Evolutionary conservation across 345 rosid species (phyloP).

Genomic region (Laguncularia racemosa): DNA sequence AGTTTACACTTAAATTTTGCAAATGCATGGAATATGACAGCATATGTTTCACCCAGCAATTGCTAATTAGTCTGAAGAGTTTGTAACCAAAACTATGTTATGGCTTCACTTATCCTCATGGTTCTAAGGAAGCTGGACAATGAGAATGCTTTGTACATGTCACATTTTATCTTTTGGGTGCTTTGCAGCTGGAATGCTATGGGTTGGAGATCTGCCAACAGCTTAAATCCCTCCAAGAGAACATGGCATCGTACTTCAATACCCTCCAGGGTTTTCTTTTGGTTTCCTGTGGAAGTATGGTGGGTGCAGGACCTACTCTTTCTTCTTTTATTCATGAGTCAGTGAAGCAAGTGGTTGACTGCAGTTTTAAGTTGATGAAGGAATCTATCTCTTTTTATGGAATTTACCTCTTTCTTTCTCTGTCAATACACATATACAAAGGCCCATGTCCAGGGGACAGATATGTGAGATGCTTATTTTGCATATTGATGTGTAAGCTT

Average conservation of each 20-base stretch:
- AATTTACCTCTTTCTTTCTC: conserved; percentile 13
- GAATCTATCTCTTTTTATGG: conserved; percentile 62
- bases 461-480: neutral
- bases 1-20: too few species aligned
- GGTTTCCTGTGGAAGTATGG: conserved; percentile 67
- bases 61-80: too few species aligned
- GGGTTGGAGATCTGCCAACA: conserved; percentile 67
- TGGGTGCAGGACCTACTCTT: conserved; percentile 89
- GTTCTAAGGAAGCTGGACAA: too few species aligned
- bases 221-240: conserved; percentile 64
- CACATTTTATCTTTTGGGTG: conserved; percentile 5
- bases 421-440: neutral
- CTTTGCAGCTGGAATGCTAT: conserved; percentile 77
- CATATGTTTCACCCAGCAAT: too few species aligned
- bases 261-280: conserved; percentile 74
- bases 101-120: too few species aligned
- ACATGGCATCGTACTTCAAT: conserved; percentile 60
- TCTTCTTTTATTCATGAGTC: conserved; percentile 46
- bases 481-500: neutral
- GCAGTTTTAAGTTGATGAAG: conserved; percentile 76
- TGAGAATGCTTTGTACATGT: too few species aligned
- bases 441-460: neutral
- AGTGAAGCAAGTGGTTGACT: conserved; percentile 68
- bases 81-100: too few species aligned
- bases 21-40: too few species aligned